These are phyloP conservation scores for Parsonsia alboflavescens DNA, from an alignment of 257 asterid species.

Conservation along the genomic window DNA sequence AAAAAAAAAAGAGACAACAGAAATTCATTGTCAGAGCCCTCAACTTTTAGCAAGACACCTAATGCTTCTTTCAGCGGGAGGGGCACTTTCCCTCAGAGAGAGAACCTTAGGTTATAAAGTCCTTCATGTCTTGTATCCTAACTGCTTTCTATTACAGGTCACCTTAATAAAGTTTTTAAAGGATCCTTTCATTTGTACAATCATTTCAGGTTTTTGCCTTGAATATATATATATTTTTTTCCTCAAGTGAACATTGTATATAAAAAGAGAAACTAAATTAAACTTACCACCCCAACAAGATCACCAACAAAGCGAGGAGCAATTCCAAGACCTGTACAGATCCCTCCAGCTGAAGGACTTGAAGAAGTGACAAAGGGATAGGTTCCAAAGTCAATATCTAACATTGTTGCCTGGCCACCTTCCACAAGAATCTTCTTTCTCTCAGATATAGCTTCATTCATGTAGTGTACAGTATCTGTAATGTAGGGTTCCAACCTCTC, in stretches of 20 bases:
- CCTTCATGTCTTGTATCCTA: neutral
- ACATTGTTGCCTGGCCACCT: conserved; percentile 99
- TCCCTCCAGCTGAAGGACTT: conserved; percentile 98
- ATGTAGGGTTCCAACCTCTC: conserved; percentile 88
- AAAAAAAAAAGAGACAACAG: neutral
- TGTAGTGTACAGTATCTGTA: conserved; percentile 78
- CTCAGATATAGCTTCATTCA: conserved; percentile 68
- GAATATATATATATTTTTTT: neutral
- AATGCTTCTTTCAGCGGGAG: neutral
- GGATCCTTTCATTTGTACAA: too few species aligned
- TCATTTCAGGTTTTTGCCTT: too few species aligned
- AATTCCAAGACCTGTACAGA: conserved; percentile 97
- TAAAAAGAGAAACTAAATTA: conserved; percentile 9
- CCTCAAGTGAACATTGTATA: neutral
- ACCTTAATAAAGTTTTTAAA: neutral
- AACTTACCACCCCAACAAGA: conserved; percentile 91
- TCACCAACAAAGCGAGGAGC: conserved; percentile 92
- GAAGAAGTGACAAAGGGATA: conserved; percentile 96
- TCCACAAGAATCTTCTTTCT: conserved; percentile 76
- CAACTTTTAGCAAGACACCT: neutral
- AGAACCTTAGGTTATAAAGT: neutral
- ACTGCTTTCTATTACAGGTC: neutral
- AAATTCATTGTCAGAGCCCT: neutral
- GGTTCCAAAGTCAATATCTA: conserved; percentile 92
- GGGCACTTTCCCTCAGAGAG: too few species aligned